These are phyloP conservation scores for Endoconidiophora laricicola DNA, from an alignment of 2,329 filamentous ascomycete species.

Conservation along the genomic window DNA sequence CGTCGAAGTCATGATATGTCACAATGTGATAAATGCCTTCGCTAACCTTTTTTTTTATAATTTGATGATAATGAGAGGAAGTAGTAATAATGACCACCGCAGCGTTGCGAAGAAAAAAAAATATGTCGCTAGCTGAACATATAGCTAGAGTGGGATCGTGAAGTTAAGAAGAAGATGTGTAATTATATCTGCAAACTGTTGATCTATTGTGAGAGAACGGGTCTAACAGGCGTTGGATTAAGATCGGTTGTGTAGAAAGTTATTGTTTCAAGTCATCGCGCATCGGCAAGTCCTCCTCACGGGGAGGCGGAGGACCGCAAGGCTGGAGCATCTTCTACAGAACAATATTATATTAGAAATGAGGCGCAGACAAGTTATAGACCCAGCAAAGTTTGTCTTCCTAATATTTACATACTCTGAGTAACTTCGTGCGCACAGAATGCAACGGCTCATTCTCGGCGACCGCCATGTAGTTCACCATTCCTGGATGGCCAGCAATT, in stretches of 20 bases:
- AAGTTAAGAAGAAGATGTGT: background rate
- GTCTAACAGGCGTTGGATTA: no score
- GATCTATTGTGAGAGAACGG: background rate
- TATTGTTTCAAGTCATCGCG: slow-evolving; percentile 10
- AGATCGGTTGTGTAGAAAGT: no score
- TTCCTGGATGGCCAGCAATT: slow-evolving; percentile 75
- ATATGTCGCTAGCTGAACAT: no score
- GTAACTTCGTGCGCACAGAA: slow-evolving; percentile 62
- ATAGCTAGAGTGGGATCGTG: no score
- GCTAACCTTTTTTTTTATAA: no score
- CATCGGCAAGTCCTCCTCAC: slow-evolving; percentile 29
- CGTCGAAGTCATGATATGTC: background rate
- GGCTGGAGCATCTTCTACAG: slow-evolving; percentile 51
- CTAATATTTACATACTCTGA: slow-evolving; percentile 39
- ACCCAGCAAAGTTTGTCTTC: background rate
- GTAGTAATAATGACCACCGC: no score
- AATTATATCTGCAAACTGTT: background rate
- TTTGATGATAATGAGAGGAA: no score
- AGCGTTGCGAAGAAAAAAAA: no score
- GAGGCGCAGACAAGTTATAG: background rate
- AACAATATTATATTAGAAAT: background rate
- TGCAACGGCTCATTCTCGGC: slow-evolving; percentile 73
- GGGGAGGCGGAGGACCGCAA: slow-evolving; percentile 37
- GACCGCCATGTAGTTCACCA: slow-evolving; percentile 77
- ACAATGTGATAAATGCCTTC: no score